A percentile compares a stretch with the other conserved stretches of the same genome.
Evolutionary conservation across 129 eudicot genomes (phyloP).

Genomic region (Solidago caesia): DNA sequence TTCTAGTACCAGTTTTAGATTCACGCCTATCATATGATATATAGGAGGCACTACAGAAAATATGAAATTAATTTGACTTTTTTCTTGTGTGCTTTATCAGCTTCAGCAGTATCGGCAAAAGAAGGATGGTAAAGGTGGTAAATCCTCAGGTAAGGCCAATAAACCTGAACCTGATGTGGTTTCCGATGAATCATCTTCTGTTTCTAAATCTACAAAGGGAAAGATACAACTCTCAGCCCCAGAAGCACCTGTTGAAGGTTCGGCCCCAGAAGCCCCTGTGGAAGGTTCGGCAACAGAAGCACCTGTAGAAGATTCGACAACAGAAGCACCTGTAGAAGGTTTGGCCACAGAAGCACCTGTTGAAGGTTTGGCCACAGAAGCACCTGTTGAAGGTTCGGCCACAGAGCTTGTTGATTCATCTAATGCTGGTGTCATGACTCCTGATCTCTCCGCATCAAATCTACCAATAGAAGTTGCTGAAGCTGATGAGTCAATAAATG

Average conservation of each 20-base stretch:
- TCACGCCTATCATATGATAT: too few species aligned
- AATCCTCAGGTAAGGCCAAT: constrained; percentile 59
- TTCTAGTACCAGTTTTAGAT: too few species aligned
- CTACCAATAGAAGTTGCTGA: constrained; percentile 39
- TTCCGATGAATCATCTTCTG: constrained; percentile 40
- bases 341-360: background rate
- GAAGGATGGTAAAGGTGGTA: constrained; percentile 84
- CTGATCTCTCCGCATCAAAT: constrained; percentile 16
- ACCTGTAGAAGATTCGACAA: background rate
- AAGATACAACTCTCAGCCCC: constrained; percentile 32
- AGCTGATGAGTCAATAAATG: constrained; percentile 27
- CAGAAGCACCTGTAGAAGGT: constrained; percentile 14
- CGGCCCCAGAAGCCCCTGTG: constrained; percentile 5
- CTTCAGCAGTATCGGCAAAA: constrained; percentile 92
- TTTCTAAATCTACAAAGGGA: constrained; percentile 30
- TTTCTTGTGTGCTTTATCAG: constrained; percentile 42
- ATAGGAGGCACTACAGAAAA: background rate
- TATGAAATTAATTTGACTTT: constrained; percentile 15
- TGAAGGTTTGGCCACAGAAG: background rate
- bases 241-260: background rate
- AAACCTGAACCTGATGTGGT: constrained; percentile 48
- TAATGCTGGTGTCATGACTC: constrained; percentile 12
- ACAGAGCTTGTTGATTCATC: constrained; percentile 33
- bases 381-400: background rate
- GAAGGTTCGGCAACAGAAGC: background rate